Evolutionary conservation across 1,284 basidiomycete genomes (phyloP), one percentile per base, ranked within the genome.

Genomic region (Bjerkandera adusta): DNA sequence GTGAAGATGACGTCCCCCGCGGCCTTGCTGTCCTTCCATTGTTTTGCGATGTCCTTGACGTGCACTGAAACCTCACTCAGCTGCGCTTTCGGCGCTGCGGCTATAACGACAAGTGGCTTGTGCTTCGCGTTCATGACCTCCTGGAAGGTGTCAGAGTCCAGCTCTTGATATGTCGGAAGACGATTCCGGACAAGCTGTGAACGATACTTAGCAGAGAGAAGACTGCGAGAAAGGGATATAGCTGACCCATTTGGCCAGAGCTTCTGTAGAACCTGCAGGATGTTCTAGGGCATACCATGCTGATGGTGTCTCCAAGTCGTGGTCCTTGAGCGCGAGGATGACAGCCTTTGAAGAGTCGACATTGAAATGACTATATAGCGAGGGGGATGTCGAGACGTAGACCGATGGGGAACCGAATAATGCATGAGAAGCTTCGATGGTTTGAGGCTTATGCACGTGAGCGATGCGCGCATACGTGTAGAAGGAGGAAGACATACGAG

Each of bases 61-160:
- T 70, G 70, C 39, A 69, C 65, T 5, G 72, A 65, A 7, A 82
- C 75, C 26, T 64, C 62, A 12, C 63, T 64, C 18, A 71, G 70
- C 29, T 72, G 65, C 0, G 59, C 60, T 0, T 55, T 51, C 0
- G 68, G 67, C 11, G 74, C 70, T 3, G 79, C 77, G 40, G 77
- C 84, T 38, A 97, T 75, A 4, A 94, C 85, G 3, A 96, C 89
- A 12, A 92, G 73, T 1, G 89, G 84, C 2, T 72, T 63, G 36
- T 82, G 73, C 0, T 82, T 77, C 2, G 85, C 83, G 48, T 86
- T 85, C 89, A 96, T 92, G 30, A 96, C 77, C 18, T 76, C 74
- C 51, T 87, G 79, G 73, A 92, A 93, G 4, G 83, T 83, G 44
- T 82, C 81, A 29, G 81, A 76, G 8, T 78, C 81, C 26, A 97